Evolutionary conservation across 2,329 filamentous ascomycete species (phyloP).

Genomic region (Shiraia bambusicola): DNA sequence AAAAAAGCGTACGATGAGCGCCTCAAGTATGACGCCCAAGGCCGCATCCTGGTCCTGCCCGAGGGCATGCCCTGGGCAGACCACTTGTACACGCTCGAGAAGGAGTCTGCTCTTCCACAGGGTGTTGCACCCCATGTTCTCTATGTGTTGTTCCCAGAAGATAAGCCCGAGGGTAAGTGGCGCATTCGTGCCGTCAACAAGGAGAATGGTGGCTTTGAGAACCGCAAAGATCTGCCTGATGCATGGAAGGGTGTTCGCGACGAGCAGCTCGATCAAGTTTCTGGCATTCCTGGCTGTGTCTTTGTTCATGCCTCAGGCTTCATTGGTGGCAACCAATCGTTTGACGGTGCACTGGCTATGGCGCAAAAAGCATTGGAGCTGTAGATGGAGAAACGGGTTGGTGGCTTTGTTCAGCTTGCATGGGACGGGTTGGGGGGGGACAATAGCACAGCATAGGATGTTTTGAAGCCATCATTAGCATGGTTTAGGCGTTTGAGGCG

Average conservation of each 20-base stretch:
- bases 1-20: slow-evolving; percentile 72
- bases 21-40: slow-evolving; percentile 66
- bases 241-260: slow-evolving; percentile 91
- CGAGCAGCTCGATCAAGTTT: slow-evolving; percentile 73
- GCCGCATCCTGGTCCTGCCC: slow-evolving; percentile 76
- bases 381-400: slow-evolving; percentile 8
- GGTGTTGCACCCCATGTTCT: slow-evolving; percentile 61
- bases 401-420: not conserved
- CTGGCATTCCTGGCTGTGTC: slow-evolving; percentile 71
- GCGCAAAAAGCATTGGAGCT: slow-evolving; percentile 69
- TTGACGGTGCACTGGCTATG: slow-evolving; percentile 85
- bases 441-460: not conserved
- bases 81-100: slow-evolving; percentile 86
- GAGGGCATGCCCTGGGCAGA: slow-evolving; percentile 93
- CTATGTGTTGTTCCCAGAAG: slow-evolving; percentile 91
- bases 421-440: not conserved
- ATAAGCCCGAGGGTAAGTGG: slow-evolving; percentile 78
- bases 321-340: slow-evolving; percentile 92
- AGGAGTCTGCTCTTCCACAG: slow-evolving; percentile 48
- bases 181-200: slow-evolving; percentile 89
- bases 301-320: slow-evolving; percentile 96
- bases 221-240: slow-evolving; percentile 86
- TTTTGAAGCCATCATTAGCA: slow-evolving; percentile 25
- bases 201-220: slow-evolving; percentile 82
- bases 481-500: slow-evolving; percentile 32